phyloP scores from a whole-genome alignment of 148 eudicot genomes.

The Camellia sinensis region DNA sequence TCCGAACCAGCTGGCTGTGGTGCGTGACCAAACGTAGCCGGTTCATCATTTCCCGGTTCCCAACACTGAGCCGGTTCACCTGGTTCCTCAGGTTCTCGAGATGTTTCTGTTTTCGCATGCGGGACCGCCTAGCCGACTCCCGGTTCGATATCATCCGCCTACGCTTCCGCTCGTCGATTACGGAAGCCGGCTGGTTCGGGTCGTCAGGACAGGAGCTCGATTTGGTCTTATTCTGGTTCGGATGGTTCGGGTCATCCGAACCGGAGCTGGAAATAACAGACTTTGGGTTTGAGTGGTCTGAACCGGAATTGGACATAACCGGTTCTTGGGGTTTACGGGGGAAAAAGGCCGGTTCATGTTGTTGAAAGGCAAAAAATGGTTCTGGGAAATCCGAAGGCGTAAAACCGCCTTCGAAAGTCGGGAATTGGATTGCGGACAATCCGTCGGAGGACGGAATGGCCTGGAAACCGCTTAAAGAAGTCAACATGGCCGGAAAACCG shows the following conservation, averaged over 20 bases:
- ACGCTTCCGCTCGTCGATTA: constrained; percentile 45
- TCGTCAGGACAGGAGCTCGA: constrained; percentile 10
- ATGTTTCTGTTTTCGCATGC: constrained; percentile 58
- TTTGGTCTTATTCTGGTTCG: neutral
- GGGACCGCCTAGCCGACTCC: constrained; percentile 58
- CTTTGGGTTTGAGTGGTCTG: neutral
- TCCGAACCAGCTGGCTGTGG: constrained; percentile 23
- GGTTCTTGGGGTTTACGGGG: neutral
- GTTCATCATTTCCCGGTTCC: constrained; percentile 40
- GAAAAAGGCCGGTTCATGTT: constrained; percentile 6
- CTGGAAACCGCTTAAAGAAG: constrained; percentile 22
- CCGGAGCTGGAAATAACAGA: constrained; percentile 10
- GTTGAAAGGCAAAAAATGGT: constrained; percentile 16
- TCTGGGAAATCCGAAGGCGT: constrained; percentile 44
- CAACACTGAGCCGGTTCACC: constrained; percentile 33
- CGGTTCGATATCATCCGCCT: constrained; percentile 57
- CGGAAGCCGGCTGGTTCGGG: neutral
- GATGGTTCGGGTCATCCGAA: constrained; percentile 9
- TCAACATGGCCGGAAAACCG: constrained; percentile 44
- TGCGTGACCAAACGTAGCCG: constrained; percentile 33
- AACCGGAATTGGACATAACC: neutral
- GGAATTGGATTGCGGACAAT: constrained; percentile 22
- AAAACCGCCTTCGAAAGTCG: constrained; percentile 27
- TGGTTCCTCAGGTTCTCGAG: constrained; percentile 45
- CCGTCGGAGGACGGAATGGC: constrained; percentile 26